These are phyloP conservation scores for Mortierella sp. DNA, from an alignment of 371 early-diverging fungal species.

Conservation along the genomic window DNA sequence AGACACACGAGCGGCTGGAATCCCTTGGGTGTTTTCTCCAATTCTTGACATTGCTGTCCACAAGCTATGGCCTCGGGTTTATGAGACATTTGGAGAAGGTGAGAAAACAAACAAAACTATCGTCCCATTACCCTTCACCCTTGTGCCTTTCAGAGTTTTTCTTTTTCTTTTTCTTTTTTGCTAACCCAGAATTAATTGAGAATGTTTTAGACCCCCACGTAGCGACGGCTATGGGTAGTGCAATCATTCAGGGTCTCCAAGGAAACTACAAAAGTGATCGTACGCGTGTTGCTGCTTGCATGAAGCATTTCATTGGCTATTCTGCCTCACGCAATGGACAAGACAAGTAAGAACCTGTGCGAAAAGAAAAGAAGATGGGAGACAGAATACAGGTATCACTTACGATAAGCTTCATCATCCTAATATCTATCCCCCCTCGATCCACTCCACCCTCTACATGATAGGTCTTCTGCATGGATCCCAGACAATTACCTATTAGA, in stretches of 20 bases:
- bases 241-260: conserved; percentile 69
- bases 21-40: conserved; percentile 74
- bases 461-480: conserved; percentile 59
- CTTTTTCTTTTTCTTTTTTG: not conserved
- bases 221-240: conserved; percentile 62
- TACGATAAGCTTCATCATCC: too few species aligned
- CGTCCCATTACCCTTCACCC: not conserved
- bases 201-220: conserved; percentile 65
- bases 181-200: too few species aligned
- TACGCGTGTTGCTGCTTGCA: conserved; percentile 56
- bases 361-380: too few species aligned
- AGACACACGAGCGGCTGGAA: conserved; percentile 63
- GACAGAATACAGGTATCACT: too few species aligned
- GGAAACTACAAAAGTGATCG: conserved; percentile 64
- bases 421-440: too few species aligned
- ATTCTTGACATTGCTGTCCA: conserved; percentile 70
- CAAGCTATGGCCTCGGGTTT: conserved; percentile 77
- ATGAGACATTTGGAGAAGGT: conserved; percentile 66
- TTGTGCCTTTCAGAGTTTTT: not conserved
- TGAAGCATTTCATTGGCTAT: conserved; percentile 69
- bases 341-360: conserved; percentile 66
- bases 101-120: not conserved
- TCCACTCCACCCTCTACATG: too few species aligned
- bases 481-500: conserved; percentile 69
- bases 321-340: conserved; percentile 61